Conservation (phyloP, 2,329 filamentous ascomycete genomes). For the Cryphonectria parasitica region DNA sequence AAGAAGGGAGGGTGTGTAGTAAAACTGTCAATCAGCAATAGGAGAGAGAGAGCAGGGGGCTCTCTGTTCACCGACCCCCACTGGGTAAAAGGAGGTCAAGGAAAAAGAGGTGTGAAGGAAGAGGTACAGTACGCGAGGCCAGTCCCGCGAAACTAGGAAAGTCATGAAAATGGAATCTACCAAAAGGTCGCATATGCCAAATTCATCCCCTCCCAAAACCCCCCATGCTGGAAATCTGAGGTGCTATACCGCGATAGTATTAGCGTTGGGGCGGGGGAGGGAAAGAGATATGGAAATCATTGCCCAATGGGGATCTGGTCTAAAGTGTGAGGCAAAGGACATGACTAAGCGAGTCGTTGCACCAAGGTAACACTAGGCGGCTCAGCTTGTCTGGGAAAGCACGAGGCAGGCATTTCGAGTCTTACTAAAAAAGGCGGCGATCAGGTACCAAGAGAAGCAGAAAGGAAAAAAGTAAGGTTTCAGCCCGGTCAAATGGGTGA, state of each 20-base stretch:
- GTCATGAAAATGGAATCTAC: neutral
- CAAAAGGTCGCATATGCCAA: constrained; percentile 3
- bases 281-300: neutral
- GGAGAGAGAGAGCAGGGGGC: neutral
- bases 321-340: neutral
- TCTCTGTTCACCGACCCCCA: constrained; percentile 7
- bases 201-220: neutral
- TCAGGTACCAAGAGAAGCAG: constrained; percentile 11
- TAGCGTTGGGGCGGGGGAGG: neutral
- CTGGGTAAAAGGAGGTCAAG: no score
- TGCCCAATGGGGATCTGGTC: neutral
- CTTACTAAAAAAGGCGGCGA: neutral
- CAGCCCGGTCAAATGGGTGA: neutral
- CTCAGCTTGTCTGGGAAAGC: neutral
- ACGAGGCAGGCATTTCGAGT: neutral
- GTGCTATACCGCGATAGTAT: neutral
- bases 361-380: constrained; percentile 3
- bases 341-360: neutral
- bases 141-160: neutral
- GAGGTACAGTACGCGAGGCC: neutral
- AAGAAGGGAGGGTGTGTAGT: neutral
- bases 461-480: neutral
- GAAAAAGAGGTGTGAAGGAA: neutral
- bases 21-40: neutral
- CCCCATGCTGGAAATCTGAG: neutral